Evolutionary conservation across 139 green algal genomes (phyloP).

Genomic region (Ettlia oleoabundans): DNA sequence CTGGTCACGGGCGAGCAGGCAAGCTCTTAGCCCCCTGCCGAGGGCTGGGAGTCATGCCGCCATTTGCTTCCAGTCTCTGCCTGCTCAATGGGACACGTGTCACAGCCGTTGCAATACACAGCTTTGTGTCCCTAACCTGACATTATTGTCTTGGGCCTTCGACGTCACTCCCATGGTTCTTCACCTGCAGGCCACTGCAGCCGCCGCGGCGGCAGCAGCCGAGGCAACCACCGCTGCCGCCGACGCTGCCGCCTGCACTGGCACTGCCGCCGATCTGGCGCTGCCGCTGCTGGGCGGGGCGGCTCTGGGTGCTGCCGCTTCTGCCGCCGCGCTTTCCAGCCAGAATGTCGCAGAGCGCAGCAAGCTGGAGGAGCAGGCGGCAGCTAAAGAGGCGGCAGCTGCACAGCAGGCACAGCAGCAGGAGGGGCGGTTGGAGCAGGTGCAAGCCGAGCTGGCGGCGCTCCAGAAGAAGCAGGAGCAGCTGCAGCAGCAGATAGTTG

Average conservation of each 20-base stretch:
- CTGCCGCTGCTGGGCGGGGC: conserved; percentile 16
- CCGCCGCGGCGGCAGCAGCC: not conserved
- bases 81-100: too few species aligned
- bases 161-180: not conserved
- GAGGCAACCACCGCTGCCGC: not conserved
- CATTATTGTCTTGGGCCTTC: not conserved
- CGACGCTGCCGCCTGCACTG: not conserved
- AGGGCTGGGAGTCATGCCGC: too few species aligned
- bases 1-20: conserved; percentile 14
- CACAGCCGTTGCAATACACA: not conserved
- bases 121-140: not conserved
- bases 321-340: not conserved
- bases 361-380: not conserved
- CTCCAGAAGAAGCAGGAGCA: not conserved
- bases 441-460: conserved; percentile 2
- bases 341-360: not conserved
- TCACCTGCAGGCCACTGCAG: conserved; percentile 2
- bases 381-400: not conserved
- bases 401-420: not conserved
- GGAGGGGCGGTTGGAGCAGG: not conserved
- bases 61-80: not conserved
- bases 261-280: not conserved
- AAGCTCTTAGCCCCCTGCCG: not conserved
- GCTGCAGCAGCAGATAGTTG: conserved; percentile 1
- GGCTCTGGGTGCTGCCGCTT: not conserved